These are phyloP conservation scores for Epichloe gansuensis DNA, from an alignment of 2,329 filamentous ascomycete species.

Conservation along the genomic window DNA sequence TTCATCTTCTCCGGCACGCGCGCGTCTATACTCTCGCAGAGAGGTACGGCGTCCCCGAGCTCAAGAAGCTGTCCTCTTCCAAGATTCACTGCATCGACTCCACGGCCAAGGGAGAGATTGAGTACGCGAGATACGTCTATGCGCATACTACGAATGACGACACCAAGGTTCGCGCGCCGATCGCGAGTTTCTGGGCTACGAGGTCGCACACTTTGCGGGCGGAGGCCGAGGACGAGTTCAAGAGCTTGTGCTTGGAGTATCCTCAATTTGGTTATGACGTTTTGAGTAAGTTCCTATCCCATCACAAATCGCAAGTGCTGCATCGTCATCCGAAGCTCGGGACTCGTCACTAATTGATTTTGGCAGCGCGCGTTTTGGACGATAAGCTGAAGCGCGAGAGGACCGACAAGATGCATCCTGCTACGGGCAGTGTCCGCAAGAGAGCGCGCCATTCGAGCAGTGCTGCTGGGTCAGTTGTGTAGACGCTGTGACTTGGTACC, in stretches of 20 bases:
- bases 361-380: conserved; percentile 48
- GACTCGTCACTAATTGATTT: conserved; percentile 6
- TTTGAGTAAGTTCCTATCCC: conserved; percentile 45
- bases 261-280: conserved; percentile 92
- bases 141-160: conserved; percentile 60
- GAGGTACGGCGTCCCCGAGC: conserved; percentile 54
- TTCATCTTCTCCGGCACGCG: conserved; percentile 78
- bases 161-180: conserved; percentile 61
- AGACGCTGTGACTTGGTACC: neutral
- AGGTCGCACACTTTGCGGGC: conserved; percentile 69
- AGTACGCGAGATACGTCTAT: conserved; percentile 86
- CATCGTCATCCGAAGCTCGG: neutral
- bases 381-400: conserved; percentile 54
- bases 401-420: conserved; percentile 46
- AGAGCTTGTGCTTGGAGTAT: conserved; percentile 71
- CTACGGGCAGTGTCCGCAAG: conserved; percentile 40
- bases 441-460: conserved; percentile 40
- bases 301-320: neutral
- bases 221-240: conserved; percentile 80
- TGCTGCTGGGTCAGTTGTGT: conserved; percentile 1
- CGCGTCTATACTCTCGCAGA: conserved; percentile 82
- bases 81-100: conserved; percentile 91
- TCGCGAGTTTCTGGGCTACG: conserved; percentile 85
- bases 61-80: conserved; percentile 67
- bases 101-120: conserved; percentile 80